Conservation (phyloP, 75 land plant genomes). For the Pseudotsuga menziesii region DNA sequence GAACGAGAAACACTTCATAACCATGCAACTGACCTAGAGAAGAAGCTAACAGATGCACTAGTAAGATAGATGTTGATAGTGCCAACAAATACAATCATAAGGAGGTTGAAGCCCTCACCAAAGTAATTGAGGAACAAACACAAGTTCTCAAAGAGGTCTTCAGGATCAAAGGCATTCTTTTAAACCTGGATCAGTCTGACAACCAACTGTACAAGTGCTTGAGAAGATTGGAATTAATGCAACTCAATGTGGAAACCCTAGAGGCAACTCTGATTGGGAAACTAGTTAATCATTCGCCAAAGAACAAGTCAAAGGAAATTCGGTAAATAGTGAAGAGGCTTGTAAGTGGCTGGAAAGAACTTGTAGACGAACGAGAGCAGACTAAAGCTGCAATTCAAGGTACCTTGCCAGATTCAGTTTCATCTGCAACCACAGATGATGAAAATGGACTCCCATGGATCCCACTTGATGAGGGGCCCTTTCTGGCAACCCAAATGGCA, state of each 20-base stretch:
- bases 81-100: no score
- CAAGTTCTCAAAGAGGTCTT: slow-evolving; percentile 39
- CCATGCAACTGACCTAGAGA: slow-evolving; percentile 32
- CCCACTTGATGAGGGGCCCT: slow-evolving; percentile 69
- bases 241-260: no score
- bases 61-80: no score
- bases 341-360: slow-evolving; percentile 74
- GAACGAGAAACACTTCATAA: slow-evolving; percentile 26
- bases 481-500: slow-evolving; percentile 39
- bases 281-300: slow-evolving; percentile 62
- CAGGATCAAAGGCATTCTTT: slow-evolving; percentile 54
- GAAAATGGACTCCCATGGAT: slow-evolving; percentile 80
- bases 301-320: slow-evolving; percentile 59
- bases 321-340: slow-evolving; percentile 51
- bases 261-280: slow-evolving; percentile 87
- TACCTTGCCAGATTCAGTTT: slow-evolving; percentile 38
- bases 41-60: slow-evolving; percentile 38
- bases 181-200: slow-evolving; percentile 38
- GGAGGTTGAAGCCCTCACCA: no score
- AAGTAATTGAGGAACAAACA: slow-evolving; percentile 55
- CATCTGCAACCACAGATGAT: slow-evolving; percentile 38
- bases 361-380: slow-evolving; percentile 70
- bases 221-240: no score
- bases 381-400: slow-evolving; percentile 51
- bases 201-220: no score